These are phyloP conservation scores for Gossypium ekmanianum DNA, from an alignment of 345 rosid genomes.

Conservation along the genomic window DNA sequence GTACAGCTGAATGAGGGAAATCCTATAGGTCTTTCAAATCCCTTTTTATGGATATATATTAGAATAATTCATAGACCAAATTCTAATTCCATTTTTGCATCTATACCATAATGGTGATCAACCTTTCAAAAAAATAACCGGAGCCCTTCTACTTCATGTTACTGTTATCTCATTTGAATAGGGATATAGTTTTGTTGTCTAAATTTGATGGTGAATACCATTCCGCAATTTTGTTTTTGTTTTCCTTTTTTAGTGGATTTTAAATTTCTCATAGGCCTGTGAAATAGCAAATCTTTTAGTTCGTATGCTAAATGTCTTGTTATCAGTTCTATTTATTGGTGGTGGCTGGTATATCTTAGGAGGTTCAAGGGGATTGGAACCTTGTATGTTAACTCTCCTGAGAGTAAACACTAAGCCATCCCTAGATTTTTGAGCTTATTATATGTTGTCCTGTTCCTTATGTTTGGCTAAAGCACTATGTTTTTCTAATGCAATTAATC, in stretches of 20 bases:
- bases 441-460: neutral
- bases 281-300: neutral
- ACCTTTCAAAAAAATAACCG: neutral
- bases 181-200: neutral
- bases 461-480: slow-evolving; percentile 3
- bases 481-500: slow-evolving; percentile 8
- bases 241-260: neutral
- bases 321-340: neutral
- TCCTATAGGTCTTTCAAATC: neutral
- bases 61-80: neutral
- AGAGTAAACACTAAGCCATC: neutral
- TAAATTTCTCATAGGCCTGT: neutral
- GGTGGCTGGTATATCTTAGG: neutral
- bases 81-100: neutral
- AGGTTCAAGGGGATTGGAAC: neutral
- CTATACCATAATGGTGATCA: neutral
- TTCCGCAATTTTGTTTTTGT: neutral
- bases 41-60: neutral
- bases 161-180: neutral
- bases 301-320: neutral
- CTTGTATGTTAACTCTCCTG: slow-evolving; percentile 1
- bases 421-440: neutral
- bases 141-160: slow-evolving; percentile 1
- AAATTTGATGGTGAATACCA: neutral
- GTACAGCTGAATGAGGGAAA: neutral